Conservation (phyloP, 495 filamentous ascomycete species). For the Hypoxylon intermedium region DNA sequence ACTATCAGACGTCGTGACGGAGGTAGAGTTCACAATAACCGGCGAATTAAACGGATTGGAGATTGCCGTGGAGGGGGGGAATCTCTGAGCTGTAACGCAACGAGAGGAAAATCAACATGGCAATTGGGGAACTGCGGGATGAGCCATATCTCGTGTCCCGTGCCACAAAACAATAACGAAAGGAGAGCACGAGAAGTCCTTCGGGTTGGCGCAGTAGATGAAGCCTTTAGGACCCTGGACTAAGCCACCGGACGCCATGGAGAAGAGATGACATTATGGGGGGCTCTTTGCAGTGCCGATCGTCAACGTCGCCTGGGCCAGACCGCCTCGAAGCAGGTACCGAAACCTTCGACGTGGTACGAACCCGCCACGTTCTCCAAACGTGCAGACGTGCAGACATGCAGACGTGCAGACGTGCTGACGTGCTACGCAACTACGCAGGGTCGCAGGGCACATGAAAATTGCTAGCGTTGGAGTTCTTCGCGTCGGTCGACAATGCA, state of each 20-base stretch:
- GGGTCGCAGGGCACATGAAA: neutral
- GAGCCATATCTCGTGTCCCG: conserved; percentile 16
- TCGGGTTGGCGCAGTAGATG: conserved; percentile 27
- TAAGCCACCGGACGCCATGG: conserved; percentile 33
- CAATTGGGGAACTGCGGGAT: neutral
- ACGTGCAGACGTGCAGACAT: too few relatives aligned
- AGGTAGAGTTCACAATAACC: neutral
- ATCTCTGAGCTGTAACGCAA: neutral
- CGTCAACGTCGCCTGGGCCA: conserved; percentile 21
- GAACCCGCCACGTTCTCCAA: conserved; percentile 34
- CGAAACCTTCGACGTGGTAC: conserved; percentile 33
- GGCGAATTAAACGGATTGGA: too few relatives aligned
- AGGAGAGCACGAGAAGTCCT: conserved; percentile 18
- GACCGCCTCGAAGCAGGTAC: conserved; percentile 37
- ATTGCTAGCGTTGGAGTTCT: conserved; percentile 18
- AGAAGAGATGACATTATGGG: conserved; percentile 26
- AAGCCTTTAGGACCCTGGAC: conserved; percentile 11
- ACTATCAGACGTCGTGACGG: neutral
- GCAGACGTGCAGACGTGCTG: too few relatives aligned
- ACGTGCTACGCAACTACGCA: too few relatives aligned
- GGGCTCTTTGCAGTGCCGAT: conserved; percentile 31
- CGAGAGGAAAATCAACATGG: neutral
- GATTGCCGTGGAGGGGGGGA: neutral
- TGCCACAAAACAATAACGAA: conserved; percentile 16
- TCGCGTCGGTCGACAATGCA: conserved; percentile 25